phyloP scores from a whole-genome alignment of 1,139 yeast species.

The Diutina rugosa region DNA sequence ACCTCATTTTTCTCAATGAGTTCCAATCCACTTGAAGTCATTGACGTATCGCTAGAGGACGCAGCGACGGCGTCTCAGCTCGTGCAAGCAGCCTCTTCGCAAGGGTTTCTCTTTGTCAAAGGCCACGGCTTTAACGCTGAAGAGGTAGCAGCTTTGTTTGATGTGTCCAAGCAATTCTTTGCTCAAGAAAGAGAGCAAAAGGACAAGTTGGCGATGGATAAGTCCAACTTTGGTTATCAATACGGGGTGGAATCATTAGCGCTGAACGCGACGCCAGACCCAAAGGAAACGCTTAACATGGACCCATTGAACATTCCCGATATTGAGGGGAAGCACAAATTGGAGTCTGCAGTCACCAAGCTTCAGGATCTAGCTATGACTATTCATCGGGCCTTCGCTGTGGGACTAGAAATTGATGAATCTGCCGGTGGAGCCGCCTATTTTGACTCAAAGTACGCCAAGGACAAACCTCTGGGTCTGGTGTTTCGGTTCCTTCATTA shows the following conservation, averaged over 20 bases:
- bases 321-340: slow-evolving; percentile 24
- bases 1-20: neutral
- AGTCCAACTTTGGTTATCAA: slow-evolving; percentile 47
- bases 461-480: slow-evolving; percentile 40
- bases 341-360: slow-evolving; percentile 21
- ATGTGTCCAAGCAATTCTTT: slow-evolving; percentile 43
- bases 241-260: slow-evolving; percentile 48
- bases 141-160: slow-evolving; percentile 45
- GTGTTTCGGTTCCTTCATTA: slow-evolving; percentile 60
- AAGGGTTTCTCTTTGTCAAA: slow-evolving; percentile 62
- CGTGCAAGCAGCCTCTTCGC: slow-evolving; percentile 50
- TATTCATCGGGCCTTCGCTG: slow-evolving; percentile 39
- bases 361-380: slow-evolving; percentile 29
- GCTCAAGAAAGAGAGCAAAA: slow-evolving; percentile 38
- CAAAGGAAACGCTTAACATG: slow-evolving; percentile 47
- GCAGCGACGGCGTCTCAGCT: slow-evolving; percentile 35
- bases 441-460: slow-evolving; percentile 45
- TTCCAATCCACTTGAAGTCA: slow-evolving; percentile 31
- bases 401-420: slow-evolving; percentile 42
- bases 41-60: slow-evolving; percentile 41
- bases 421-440: slow-evolving; percentile 30
- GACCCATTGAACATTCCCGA: slow-evolving; percentile 22
- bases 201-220: slow-evolving; percentile 29
- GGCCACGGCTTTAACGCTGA: slow-evolving; percentile 53
- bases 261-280: slow-evolving; percentile 42